Base-by-base conservation (phyloP, 495 filamentous ascomycete species). In the Penicillium taxi region DNA sequence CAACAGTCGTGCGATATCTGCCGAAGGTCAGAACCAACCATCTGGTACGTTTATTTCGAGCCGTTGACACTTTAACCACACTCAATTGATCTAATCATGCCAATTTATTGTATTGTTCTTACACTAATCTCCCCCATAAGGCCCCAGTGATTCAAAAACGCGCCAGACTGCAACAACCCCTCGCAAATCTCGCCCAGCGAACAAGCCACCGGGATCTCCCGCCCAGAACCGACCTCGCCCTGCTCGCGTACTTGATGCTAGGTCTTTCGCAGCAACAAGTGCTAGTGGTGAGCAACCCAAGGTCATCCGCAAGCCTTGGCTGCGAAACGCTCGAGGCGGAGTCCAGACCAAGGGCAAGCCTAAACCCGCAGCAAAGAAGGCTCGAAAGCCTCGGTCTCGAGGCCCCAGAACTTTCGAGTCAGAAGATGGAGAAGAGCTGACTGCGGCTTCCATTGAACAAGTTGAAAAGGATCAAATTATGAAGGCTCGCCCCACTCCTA, bases 191-290 rank as follows among this genome's bases (percentile, higher is more conserved):
- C n/a, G n/a, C n/a, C n/a, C n/a, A n/a, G n/a, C n/a, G n/a, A n/a
- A n/a, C n/a, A 30, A 30, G 26, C 9, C n/a, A 6, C 26, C 26
- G 3, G 15, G 6, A 16, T 15, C 19, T 15, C 9, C 32, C 21
- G 21, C 42, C 20, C 43, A 44, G 24, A 52, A 45, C 20, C 42
- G 40, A 31, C 34, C 40, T 25, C 58, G 55, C 17, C 53, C 57
- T 27, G 54, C 54, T 18, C 57, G 58, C 16, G 46, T 52, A 9
- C 36, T 70, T 32, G 66, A 70, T 45, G 66, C 66, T 6, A 51
- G 66, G 39, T 62, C 61, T 9, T 52, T 70, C 24, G 63, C 56
- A 3, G 63, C 64, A 2, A 35, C 57, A 11, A 45, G 47, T 24
- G 45, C 45, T 32, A 47, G 47, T 32, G 50, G 48, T 11, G 48